phyloP scores from a whole-genome alignment of 1,284 basidiomycete species.

The Cutaneotrichosporon spelunceum region DNA sequence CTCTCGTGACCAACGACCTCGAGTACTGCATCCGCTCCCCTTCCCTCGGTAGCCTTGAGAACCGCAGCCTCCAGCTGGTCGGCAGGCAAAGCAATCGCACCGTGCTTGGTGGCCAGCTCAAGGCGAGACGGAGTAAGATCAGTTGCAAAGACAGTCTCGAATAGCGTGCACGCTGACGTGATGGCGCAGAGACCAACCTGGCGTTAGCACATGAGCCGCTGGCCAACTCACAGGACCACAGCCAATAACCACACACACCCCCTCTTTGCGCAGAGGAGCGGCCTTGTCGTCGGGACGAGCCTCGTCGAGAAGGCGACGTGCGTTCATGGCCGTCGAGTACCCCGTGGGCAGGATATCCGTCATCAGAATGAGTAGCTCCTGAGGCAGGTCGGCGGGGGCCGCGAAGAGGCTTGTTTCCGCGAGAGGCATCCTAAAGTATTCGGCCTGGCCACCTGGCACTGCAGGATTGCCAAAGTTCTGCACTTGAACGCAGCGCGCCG shows the following conservation, averaged over 20 bases:
- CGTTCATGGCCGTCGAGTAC: slow-evolving; percentile 51
- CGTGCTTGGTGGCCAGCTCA: slow-evolving; percentile 41
- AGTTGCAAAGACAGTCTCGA: slow-evolving; percentile 43
- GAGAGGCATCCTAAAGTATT: slow-evolving; percentile 67
- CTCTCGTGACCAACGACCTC: slow-evolving; percentile 74
- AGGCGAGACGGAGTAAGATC: slow-evolving; percentile 35
- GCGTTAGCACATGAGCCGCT: not conserved
- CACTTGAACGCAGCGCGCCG: slow-evolving; percentile 64
- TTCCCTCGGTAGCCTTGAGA: slow-evolving; percentile 40
- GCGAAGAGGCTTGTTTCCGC: slow-evolving; percentile 51
- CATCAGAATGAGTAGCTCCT: slow-evolving; percentile 52
- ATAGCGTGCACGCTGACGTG: slow-evolving; percentile 47
- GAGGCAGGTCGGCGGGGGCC: slow-evolving; percentile 43
- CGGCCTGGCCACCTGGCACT: slow-evolving; percentile 61
- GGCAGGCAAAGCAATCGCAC: slow-evolving; percentile 46
- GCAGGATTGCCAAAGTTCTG: slow-evolving; percentile 53
- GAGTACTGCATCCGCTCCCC: slow-evolving; percentile 52
- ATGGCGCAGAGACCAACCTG: slow-evolving; percentile 50
- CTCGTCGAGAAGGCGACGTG: slow-evolving; percentile 39
- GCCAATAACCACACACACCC: slow-evolving; percentile 49
- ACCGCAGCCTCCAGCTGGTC: slow-evolving; percentile 34
- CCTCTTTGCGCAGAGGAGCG: slow-evolving; percentile 26
- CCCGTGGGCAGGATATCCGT: slow-evolving; percentile 54
- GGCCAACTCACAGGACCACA: slow-evolving; percentile 50
- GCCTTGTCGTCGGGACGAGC: slow-evolving; percentile 26